Percentiles rank a stretch among this genome's conserved stretches.
phyloP scores from a whole-genome alignment of 1,284 basidiomycete genomes.

The Cutaneotrichosporon sp. region DNA sequence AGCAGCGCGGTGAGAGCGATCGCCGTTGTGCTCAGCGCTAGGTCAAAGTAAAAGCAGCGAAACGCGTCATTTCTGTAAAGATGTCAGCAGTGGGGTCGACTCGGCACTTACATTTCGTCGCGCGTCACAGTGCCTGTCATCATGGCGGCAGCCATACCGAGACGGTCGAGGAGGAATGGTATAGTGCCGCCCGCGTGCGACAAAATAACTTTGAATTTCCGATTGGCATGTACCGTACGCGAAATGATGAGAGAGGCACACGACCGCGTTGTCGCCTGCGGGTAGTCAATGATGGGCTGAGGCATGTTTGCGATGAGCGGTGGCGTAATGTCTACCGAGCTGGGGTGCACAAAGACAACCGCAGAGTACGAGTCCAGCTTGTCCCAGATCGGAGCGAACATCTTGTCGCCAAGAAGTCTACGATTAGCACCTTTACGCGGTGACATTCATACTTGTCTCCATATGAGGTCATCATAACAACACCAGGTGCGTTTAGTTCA shows the following conservation, averaged over 20 bases:
- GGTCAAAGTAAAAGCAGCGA: conserved; percentile 4
- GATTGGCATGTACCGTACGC: not conserved
- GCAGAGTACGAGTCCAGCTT: conserved; percentile 3
- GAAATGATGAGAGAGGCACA: conserved; percentile 1
- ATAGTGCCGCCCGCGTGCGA: conserved; percentile 6
- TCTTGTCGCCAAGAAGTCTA: not conserved
- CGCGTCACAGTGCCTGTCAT: no score
- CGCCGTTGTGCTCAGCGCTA: not conserved
- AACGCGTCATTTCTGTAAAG: not conserved
- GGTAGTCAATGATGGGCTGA: conserved; percentile 11
- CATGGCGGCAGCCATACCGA: no score
- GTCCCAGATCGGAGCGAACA: conserved; percentile 9
- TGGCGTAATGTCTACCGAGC: not conserved
- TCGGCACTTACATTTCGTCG: no score
- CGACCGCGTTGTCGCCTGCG: conserved; percentile 5
- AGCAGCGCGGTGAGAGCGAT: conserved; percentile 2
- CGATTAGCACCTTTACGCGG: no score
- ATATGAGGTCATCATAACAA: conserved; percentile 5
- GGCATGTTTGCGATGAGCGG: conserved; percentile 2
- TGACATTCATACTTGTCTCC: no score
- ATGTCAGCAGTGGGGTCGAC: no score
- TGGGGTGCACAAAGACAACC: conserved; percentile 7
- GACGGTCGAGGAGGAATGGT: conserved; percentile 6
- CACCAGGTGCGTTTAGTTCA: not conserved
- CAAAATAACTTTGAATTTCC: conserved; percentile 7